Conservation (phyloP, 345 rosid genomes). For the Carallia brachiata region DNA sequence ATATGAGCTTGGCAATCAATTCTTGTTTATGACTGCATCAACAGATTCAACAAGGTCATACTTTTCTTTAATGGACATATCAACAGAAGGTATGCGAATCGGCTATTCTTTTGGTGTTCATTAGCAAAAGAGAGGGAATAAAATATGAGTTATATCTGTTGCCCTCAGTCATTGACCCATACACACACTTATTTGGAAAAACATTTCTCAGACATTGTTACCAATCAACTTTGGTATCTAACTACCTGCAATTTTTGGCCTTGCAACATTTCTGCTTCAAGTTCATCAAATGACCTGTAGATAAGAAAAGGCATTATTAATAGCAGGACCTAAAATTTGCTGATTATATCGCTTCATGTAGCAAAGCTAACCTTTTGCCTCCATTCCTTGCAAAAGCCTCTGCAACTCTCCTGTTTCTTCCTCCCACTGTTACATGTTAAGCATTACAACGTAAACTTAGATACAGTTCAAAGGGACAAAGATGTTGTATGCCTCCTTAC, state of each 20-base stretch:
- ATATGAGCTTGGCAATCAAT: neutral
- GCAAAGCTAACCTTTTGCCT: conserved; percentile 58
- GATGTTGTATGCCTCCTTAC: conserved; percentile 44
- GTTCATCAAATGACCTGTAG: conserved; percentile 83
- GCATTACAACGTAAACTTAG: conserved; percentile 6
- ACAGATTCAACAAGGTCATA: too few relatives aligned
- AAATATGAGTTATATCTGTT: too few relatives aligned
- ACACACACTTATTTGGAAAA: neutral
- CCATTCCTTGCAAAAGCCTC: conserved; percentile 82
- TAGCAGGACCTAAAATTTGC: neutral
- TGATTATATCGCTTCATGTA: neutral
- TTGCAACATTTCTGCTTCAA: conserved; percentile 86
- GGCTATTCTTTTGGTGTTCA: too few relatives aligned
- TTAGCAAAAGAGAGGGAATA: too few relatives aligned
- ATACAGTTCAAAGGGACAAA: conserved; percentile 1
- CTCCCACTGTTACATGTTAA: conserved; percentile 58
- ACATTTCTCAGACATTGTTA: neutral
- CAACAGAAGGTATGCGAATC: too few relatives aligned
- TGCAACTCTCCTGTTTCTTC: conserved; percentile 86
- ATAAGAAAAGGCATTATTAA: conserved; percentile 13
- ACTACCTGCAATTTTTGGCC: conserved; percentile 93
- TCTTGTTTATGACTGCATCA: neutral
- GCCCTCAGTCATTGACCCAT: neutral
- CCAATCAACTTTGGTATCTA: neutral
- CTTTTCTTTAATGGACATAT: too few relatives aligned